Conservation (phyloP, 2,329 filamentous ascomycete genomes). For the Pestalotiopsis sp. region DNA sequence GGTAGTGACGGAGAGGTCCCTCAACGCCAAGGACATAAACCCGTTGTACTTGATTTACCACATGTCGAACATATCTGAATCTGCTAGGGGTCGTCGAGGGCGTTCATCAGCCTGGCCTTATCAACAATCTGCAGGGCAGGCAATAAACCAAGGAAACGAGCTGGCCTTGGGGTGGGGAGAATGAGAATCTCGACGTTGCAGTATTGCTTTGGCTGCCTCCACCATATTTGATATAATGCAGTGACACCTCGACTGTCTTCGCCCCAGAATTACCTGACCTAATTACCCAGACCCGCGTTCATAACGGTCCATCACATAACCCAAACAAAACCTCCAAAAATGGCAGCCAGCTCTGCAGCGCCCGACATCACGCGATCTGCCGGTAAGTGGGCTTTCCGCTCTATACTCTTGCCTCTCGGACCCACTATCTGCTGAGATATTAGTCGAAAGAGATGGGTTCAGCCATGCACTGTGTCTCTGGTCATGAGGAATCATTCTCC, state of each 20-base stretch:
- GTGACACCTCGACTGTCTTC: background rate
- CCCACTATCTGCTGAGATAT: background rate
- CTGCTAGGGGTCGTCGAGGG: background rate
- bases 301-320: background rate
- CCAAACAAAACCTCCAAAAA: background rate
- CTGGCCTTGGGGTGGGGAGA: background rate
- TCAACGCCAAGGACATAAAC: background rate
- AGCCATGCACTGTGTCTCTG: background rate
- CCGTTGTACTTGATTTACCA: background rate
- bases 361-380: background rate
- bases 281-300: background rate
- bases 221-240: slow-evolving; percentile 1
- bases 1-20: background rate
- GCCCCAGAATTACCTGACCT: background rate
- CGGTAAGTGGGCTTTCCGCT: background rate
- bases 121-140: background rate
- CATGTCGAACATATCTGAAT: slow-evolving; percentile 8
- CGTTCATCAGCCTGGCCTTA: background rate
- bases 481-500: background rate
- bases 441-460: background rate
- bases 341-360: background rate
- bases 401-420: background rate
- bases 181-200: background rate
- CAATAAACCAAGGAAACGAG: background rate
- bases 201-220: background rate